phyloP scores from a whole-genome alignment of 1,139 yeast genomes.

The Zygosaccharomyces sapae region DNA sequence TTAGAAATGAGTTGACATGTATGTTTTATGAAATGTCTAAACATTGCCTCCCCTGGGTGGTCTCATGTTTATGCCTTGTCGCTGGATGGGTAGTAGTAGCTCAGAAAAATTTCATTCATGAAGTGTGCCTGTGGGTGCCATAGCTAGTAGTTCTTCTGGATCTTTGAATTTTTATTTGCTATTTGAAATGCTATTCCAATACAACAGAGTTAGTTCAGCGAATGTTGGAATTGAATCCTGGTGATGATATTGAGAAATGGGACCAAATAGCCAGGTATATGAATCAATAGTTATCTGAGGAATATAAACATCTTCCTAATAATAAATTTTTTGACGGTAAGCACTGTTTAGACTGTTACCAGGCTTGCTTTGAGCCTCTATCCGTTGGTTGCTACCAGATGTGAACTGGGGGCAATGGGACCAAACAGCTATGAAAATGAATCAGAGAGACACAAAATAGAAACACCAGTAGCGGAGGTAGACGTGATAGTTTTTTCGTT shows the following conservation, averaged over 20 bases:
- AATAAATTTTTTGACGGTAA: too few relatives aligned
- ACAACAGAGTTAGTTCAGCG: not conserved
- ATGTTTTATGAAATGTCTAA: not conserved
- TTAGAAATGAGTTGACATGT: not conserved
- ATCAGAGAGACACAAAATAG: not conserved
- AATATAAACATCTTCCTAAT: too few relatives aligned
- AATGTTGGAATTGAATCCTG: not conserved
- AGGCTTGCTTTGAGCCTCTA: too few relatives aligned
- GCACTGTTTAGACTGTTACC: not conserved
- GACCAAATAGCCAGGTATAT: not conserved
- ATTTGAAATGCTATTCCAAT: not conserved
- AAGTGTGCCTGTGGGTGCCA: not conserved
- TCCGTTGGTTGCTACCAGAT: not conserved
- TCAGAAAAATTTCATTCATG: too few relatives aligned
- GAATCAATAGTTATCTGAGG: too few relatives aligned
- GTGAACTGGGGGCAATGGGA: not conserved
- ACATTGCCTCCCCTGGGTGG: not conserved
- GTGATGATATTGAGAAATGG: slow-evolving; percentile 1
- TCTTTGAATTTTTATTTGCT: not conserved
- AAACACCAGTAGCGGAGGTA: not conserved
- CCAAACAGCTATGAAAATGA: not conserved
- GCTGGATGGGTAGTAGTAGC: not conserved
- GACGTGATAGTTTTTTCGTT: not conserved
- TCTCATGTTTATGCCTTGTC: not conserved
- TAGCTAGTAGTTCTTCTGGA: not conserved